phyloP scores from a whole-genome alignment of 2,329 filamentous ascomycete species.

The Epichloe sylvatica region DNA sequence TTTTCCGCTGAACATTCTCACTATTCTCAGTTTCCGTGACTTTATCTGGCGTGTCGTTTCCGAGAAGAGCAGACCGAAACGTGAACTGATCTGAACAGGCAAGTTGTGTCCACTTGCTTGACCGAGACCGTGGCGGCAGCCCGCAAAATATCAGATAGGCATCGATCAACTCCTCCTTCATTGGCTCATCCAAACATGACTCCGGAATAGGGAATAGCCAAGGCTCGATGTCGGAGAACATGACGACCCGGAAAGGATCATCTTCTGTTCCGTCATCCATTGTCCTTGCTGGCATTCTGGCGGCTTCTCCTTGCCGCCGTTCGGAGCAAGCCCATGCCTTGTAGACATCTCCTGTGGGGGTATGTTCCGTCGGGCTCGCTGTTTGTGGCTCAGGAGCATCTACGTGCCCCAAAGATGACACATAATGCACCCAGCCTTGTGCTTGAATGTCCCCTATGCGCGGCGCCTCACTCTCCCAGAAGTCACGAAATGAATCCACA shows the following conservation, averaged over 20 bases:
- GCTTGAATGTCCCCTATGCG: constrained; percentile 63
- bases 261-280: constrained; percentile 65
- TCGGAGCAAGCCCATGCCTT: constrained; percentile 43
- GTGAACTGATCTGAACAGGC: constrained; percentile 20
- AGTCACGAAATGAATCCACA: constrained; percentile 45
- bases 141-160: constrained; percentile 57
- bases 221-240: constrained; percentile 61
- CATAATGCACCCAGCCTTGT: constrained; percentile 53
- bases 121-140: constrained; percentile 37
- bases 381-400: constrained; percentile 27
- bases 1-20: constrained; percentile 10
- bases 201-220: constrained; percentile 42
- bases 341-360: constrained; percentile 29
- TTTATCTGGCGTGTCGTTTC: constrained; percentile 1
- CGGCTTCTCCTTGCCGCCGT: constrained; percentile 27
- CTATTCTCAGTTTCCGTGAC: not conserved
- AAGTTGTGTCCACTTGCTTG: constrained; percentile 15
- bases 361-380: constrained; percentile 4
- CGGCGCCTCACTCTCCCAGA: constrained; percentile 76
- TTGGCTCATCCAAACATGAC: constrained; percentile 13
- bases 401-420: constrained; percentile 19
- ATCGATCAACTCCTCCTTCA: constrained; percentile 43
- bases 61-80: not conserved
- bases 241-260: constrained; percentile 69
- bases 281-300: constrained; percentile 54